Conservation (phyloP, 345 rosid genomes). For the Populus simonii region DNA sequence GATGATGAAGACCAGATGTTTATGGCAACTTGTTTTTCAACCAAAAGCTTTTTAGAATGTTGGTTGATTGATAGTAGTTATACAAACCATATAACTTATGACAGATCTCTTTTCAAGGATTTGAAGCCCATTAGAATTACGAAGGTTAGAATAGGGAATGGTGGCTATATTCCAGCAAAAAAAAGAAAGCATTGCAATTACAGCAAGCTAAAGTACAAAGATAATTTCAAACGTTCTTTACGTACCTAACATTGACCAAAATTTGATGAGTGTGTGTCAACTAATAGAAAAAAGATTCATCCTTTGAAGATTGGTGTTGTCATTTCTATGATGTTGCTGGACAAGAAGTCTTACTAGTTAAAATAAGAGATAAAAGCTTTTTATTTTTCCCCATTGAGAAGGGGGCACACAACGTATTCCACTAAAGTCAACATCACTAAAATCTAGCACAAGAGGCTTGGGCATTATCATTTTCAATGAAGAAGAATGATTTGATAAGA, state of each 20-base stretch:
- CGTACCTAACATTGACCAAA: slow-evolving; percentile 9
- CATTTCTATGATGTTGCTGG: too few relatives aligned
- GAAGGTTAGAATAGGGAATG: neutral
- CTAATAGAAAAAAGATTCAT: neutral
- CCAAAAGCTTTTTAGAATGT: neutral
- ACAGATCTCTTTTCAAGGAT: neutral
- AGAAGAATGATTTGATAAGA: neutral
- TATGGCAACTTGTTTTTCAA: too few relatives aligned
- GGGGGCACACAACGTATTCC: neutral
- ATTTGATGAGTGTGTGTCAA: slow-evolving; percentile 15
- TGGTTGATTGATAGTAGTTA: neutral
- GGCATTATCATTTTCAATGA: neutral
- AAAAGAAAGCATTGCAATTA: neutral
- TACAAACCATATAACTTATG: neutral
- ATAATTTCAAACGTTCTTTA: neutral
- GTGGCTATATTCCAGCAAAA: neutral
- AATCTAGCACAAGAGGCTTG: neutral
- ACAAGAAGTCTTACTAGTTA: too few relatives aligned
- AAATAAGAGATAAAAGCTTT: too few relatives aligned
- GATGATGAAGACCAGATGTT: too few relatives aligned
- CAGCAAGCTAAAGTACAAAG: neutral
- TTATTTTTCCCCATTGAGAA: too few relatives aligned
- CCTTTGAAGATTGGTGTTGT: too few relatives aligned
- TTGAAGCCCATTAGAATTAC: neutral
- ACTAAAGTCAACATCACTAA: neutral